These are phyloP conservation scores for Triticum aestivum DNA, from an alignment of 176 grass and related monocot genomes.

Conservation along the genomic window IWGSC_CS_RefSeq_v2.1 NC_057808.1:364839109-364839608, in stretches of 20 bases:
- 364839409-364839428: conserved; percentile 74
- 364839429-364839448: conserved; percentile 73
- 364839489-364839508: no score
- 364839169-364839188: neutral
- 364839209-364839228: neutral
- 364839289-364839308: neutral
- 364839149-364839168: neutral
- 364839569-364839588: conserved; percentile 2
- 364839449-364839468: conserved; percentile 54
- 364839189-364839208: neutral
- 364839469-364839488: neutral
- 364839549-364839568: neutral
- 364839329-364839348: no score
- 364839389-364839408: conserved; percentile 52
- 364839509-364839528: no score
- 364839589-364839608: conserved; percentile 1
- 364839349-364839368: neutral
- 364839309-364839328: neutral
- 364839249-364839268: neutral
- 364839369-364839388: conserved; percentile 59
- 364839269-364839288: neutral
- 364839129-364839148: neutral
- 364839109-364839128: neutral
- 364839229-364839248: neutral
- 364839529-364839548: no score